Conservation (phyloP, 331 rosid species). For the Quercus tomentella region DNA sequence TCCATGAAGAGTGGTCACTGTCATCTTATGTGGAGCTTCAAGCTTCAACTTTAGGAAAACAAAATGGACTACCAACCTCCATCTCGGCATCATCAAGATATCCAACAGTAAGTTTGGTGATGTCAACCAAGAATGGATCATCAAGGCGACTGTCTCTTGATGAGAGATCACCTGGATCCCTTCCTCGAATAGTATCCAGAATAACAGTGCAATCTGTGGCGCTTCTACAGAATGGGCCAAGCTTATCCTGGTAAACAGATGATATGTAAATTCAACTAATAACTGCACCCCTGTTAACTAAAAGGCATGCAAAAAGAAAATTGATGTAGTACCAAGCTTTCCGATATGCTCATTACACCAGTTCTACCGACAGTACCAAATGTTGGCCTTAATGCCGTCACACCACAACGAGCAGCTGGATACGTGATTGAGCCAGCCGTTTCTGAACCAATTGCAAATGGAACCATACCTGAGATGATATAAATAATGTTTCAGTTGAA, state of each 20-base stretch:
- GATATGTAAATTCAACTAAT: slow-evolving; percentile 8
- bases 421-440: slow-evolving; percentile 71
- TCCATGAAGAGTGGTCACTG: not conserved
- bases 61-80: slow-evolving; percentile 49
- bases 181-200: slow-evolving; percentile 62
- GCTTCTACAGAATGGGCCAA: slow-evolving; percentile 75
- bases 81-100: slow-evolving; percentile 70
- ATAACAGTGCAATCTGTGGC: slow-evolving; percentile 61
- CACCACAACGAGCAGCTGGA: slow-evolving; percentile 82
- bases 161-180: slow-evolving; percentile 58
- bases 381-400: slow-evolving; percentile 77
- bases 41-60: slow-evolving; percentile 6
- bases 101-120: slow-evolving; percentile 57
- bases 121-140: slow-evolving; percentile 62
- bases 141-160: slow-evolving; percentile 48
- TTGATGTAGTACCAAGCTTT: slow-evolving; percentile 60
- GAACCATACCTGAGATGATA: slow-evolving; percentile 55
- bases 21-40: slow-evolving; percentile 3
- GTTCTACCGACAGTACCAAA: slow-evolving; percentile 76
- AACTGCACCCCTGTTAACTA: not conserved
- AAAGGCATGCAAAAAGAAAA: slow-evolving; percentile 4
- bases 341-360: slow-evolving; percentile 81
- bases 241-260: slow-evolving; percentile 53
- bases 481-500: not conserved
- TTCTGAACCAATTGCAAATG: slow-evolving; percentile 76